Conservation (phyloP, 805 yeast species). For the Starmerella kuoi region DNA sequence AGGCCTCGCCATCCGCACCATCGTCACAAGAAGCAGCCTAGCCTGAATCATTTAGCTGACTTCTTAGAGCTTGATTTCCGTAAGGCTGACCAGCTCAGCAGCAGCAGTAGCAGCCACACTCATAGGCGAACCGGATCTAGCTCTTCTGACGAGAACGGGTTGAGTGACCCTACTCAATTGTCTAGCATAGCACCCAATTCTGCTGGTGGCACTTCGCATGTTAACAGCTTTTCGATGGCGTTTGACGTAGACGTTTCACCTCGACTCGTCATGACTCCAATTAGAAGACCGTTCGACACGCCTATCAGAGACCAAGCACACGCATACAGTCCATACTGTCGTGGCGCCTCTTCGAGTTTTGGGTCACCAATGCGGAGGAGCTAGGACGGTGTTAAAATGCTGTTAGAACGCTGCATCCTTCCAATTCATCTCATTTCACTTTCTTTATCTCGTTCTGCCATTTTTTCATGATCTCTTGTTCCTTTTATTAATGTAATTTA, state of each 20-base stretch:
- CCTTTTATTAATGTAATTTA: too few relatives aligned
- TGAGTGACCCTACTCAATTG: neutral
- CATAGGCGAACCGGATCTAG: slow-evolving; percentile 6
- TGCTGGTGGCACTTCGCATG: neutral
- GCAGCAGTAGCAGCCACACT: too few relatives aligned
- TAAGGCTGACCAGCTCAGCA: neutral
- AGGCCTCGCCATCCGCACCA: neutral
- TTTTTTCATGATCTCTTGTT: too few relatives aligned
- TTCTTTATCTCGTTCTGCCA: too few relatives aligned
- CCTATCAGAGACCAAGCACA: slow-evolving; percentile 25
- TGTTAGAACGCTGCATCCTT: too few relatives aligned
- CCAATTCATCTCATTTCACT: too few relatives aligned
- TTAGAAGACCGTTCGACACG: slow-evolving; percentile 24
- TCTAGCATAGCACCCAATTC: neutral
- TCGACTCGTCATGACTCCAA: slow-evolving; percentile 19
- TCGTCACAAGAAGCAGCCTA: slow-evolving; percentile 1
- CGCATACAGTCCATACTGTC: slow-evolving; percentile 23
- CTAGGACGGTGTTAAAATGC: too few relatives aligned
- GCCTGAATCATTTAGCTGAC: slow-evolving; percentile 3
- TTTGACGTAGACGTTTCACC: slow-evolving; percentile 14
- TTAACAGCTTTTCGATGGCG: neutral
- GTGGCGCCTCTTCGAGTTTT: slow-evolving; percentile 7
- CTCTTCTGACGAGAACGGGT: slow-evolving; percentile 5
- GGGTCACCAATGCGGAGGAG: slow-evolving; percentile 19
- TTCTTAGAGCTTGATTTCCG: slow-evolving; percentile 13